phyloP scores from a whole-genome alignment of 805 yeast species.

The Cyberlindnera subsufficiens region DNA sequence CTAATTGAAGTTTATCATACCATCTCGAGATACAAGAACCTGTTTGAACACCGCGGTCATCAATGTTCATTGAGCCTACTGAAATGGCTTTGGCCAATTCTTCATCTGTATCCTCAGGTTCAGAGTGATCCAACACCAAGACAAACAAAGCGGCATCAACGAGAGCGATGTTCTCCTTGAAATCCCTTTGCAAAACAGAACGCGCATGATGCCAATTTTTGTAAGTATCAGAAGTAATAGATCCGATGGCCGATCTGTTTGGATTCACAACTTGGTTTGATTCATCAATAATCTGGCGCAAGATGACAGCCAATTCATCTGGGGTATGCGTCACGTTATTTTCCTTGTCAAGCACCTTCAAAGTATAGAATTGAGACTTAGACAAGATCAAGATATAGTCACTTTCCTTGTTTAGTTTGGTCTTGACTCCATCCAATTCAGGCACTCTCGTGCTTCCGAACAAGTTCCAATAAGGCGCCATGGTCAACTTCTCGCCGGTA shows the following conservation, averaged over 20 bases:
- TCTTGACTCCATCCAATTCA: slow-evolving; percentile 55
- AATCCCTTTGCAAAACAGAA: slow-evolving; percentile 35
- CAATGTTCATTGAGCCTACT: slow-evolving; percentile 72
- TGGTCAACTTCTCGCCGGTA: slow-evolving; percentile 47
- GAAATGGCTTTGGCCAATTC: slow-evolving; percentile 54
- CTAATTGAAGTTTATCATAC: slow-evolving; percentile 83
- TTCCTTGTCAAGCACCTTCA: slow-evolving; percentile 69
- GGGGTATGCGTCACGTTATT: slow-evolving; percentile 63
- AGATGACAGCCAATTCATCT: slow-evolving; percentile 58
- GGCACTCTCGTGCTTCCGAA: slow-evolving; percentile 67
- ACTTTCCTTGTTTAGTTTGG: slow-evolving; percentile 60
- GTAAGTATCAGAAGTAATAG: slow-evolving; percentile 81
- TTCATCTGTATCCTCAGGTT: slow-evolving; percentile 44
- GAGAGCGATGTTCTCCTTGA: slow-evolving; percentile 31
- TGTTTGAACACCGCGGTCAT: slow-evolving; percentile 71
- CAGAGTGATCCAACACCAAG: slow-evolving; percentile 73
- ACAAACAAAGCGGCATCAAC: slow-evolving; percentile 80
- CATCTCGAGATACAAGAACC: slow-evolving; percentile 93
- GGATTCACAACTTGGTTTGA: slow-evolving; percentile 56
- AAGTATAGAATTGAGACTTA: slow-evolving; percentile 81
- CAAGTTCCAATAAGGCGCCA: slow-evolving; percentile 60
- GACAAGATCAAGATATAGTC: slow-evolving; percentile 73
- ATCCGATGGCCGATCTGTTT: slow-evolving; percentile 70
- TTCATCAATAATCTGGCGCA: slow-evolving; percentile 62
- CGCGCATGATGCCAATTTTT: slow-evolving; percentile 78